A percentile compares a stretch with the other conserved stretches of the same genome.
phyloP scores from a whole-genome alignment of 192 early-diverging fungal species.

The Mortierella antarctica region DNA sequence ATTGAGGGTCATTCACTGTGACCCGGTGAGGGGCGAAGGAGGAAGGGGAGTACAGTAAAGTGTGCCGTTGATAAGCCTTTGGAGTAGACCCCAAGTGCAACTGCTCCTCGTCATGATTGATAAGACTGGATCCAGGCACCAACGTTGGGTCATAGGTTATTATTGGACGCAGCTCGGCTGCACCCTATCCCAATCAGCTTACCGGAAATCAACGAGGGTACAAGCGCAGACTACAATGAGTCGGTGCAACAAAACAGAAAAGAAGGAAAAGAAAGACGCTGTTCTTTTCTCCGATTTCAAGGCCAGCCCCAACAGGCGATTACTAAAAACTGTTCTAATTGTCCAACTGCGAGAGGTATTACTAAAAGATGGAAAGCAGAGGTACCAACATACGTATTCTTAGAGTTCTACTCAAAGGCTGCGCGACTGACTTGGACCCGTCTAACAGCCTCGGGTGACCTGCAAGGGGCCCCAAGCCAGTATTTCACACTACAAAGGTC shows the following conservation, averaged over 20 bases:
- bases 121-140: too few relatives aligned
- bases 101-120: too few relatives aligned
- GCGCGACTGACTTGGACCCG: too few relatives aligned
- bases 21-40: too few relatives aligned
- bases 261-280: background rate
- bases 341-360: slow-evolving; percentile 9
- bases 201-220: background rate
- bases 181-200: background rate
- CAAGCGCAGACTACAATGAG: background rate
- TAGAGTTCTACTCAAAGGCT: too few relatives aligned
- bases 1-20: too few relatives aligned
- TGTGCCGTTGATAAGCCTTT: too few relatives aligned
- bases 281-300: background rate
- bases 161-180: background rate
- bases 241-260: background rate
- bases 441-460: too few relatives aligned
- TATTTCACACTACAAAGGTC: too few relatives aligned
- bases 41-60: too few relatives aligned
- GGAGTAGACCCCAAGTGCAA: too few relatives aligned
- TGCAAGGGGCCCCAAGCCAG: too few relatives aligned
- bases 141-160: background rate
- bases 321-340: slow-evolving; percentile 29
- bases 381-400: slow-evolving; percentile 1
- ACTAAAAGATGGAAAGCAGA: slow-evolving; percentile 18
- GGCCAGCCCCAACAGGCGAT: background rate